Evolutionary conservation across 495 filamentous ascomycete species (phyloP).

Genomic region (Aspergillus incahuasiensis): DNA sequence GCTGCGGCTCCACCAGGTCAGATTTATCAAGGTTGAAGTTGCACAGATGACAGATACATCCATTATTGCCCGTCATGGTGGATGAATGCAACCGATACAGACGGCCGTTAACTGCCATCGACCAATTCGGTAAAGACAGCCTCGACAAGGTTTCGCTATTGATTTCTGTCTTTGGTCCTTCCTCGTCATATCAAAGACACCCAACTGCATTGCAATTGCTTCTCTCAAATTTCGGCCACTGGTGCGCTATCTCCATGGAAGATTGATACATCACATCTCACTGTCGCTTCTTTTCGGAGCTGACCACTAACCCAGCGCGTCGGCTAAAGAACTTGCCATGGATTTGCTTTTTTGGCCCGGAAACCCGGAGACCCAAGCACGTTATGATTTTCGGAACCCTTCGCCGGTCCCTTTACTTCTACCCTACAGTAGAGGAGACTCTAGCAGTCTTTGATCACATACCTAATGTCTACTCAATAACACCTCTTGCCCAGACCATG

Average conservation of each 20-base stretch:
- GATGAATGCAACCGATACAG: not conserved
- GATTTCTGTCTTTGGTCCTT: not conserved
- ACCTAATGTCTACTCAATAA: not conserved
- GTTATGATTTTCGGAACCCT: not conserved
- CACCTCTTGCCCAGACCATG: not conserved
- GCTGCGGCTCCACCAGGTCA: not conserved
- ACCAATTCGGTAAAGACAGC: slow-evolving; percentile 1
- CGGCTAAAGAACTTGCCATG: not conserved
- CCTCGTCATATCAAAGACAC: not conserved
- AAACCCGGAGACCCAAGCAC: not conserved
- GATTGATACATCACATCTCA: slow-evolving; percentile 8
- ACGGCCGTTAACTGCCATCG: slow-evolving; percentile 6
- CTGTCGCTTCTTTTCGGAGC: not conserved
- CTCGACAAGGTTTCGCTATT: not conserved
- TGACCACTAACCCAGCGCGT: not conserved
- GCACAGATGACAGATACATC: not conserved
- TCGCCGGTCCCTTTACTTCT: not conserved
- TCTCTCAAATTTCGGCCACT: not conserved
- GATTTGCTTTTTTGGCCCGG: not conserved
- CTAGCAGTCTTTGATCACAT: no score
- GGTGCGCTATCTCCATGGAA: not conserved
- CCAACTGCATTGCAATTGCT: not conserved
- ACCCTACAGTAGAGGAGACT: not conserved
- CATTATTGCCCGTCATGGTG: not conserved
- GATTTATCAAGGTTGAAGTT: not conserved